A percentile compares a stretch with the other conserved stretches of the same genome.
These are phyloP conservation scores for Nemania sp. DNA, from an alignment of 2,329 filamentous ascomycete genomes.

Conservation along the genomic window DNA sequence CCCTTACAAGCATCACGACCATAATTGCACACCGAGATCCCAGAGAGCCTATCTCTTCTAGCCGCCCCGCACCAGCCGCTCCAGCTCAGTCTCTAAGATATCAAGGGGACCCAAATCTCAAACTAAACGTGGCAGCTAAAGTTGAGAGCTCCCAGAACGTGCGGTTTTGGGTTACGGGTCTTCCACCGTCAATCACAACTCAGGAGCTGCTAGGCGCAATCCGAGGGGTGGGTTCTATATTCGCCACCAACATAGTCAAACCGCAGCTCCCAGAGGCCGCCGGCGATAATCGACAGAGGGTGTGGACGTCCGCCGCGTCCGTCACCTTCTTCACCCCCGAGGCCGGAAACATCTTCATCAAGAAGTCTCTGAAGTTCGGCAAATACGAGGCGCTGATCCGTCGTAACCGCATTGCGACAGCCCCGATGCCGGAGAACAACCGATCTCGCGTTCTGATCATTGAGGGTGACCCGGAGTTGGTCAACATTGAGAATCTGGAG, in stretches of 20 bases:
- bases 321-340: background rate
- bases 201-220: background rate
- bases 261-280: background rate
- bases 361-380: background rate
- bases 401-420: background rate
- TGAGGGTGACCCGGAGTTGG: background rate
- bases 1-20: no score
- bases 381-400: background rate
- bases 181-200: background rate
- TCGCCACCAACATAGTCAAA: background rate
- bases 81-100: no score
- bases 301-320: background rate
- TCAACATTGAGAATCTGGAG: background rate
- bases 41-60: no score
- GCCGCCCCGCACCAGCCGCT: no score
- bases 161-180: background rate
- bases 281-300: background rate
- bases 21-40: no score
- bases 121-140: background rate
- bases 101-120: background rate
- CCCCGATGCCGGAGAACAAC: background rate
- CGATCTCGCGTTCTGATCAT: background rate
- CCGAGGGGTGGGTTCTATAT: background rate
- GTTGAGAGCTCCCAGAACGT: background rate
- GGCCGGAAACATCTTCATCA: background rate